Conservation (phyloP, 2,329 filamentous ascomycete species). For the Penicillium sp. region DNA sequence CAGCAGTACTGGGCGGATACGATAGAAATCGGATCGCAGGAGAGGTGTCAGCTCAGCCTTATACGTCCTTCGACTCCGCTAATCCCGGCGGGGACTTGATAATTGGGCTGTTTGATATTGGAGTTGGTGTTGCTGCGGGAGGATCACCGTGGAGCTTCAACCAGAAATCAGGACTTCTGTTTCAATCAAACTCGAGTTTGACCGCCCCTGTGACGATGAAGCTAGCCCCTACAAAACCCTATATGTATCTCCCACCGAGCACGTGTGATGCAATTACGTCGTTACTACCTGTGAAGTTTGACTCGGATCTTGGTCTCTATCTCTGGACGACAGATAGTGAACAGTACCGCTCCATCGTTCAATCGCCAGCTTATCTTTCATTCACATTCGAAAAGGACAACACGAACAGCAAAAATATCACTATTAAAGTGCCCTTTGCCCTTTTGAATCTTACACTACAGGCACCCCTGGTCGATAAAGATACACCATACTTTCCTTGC, state of each 20-base stretch:
- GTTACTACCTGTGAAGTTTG: slow-evolving; percentile 44
- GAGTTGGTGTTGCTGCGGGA: slow-evolving; percentile 47
- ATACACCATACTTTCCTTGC: slow-evolving; percentile 27
- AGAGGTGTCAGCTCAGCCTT: slow-evolving; percentile 16
- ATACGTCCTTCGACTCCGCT: too few relatives aligned
- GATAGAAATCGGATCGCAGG: slow-evolving; percentile 48
- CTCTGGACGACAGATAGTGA: slow-evolving; percentile 45
- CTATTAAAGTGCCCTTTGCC: slow-evolving; percentile 29
- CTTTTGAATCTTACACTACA: slow-evolving; percentile 29
- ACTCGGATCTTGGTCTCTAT: slow-evolving; percentile 45
- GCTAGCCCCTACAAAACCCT: slow-evolving; percentile 42
- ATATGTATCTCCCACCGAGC: slow-evolving; percentile 46
- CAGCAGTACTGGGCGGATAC: slow-evolving; percentile 48
- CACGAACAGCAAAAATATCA: slow-evolving; percentile 17
- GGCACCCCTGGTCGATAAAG: slow-evolving; percentile 17
- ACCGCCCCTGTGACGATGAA: slow-evolving; percentile 20
- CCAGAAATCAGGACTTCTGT: too few relatives aligned
- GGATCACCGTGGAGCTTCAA: slow-evolving; percentile 42
- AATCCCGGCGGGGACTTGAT: slow-evolving; percentile 18
- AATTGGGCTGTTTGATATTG: slow-evolving; percentile 44
- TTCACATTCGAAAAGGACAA: slow-evolving; percentile 26
- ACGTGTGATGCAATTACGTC: slow-evolving; percentile 48
- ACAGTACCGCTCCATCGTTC: slow-evolving; percentile 23
- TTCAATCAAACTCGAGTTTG: too few relatives aligned
- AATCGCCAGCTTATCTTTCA: slow-evolving; percentile 29